phyloP scores from a whole-genome alignment of 108 stramenopile species.

The Ochromonas danica region DNA sequence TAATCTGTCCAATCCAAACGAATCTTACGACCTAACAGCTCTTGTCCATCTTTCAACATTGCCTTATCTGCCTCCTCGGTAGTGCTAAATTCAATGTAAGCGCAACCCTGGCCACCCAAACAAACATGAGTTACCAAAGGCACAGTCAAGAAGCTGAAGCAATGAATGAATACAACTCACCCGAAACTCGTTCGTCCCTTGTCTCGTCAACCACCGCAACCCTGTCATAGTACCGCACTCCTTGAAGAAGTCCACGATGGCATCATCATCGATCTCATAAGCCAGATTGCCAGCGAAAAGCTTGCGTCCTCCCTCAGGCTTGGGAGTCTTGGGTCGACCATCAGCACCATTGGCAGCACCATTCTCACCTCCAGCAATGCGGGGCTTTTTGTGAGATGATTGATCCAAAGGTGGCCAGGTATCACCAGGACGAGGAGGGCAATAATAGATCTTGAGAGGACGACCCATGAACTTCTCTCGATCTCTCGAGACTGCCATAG shows the following conservation, averaged over 20 bases:
- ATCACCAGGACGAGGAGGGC: conserved; percentile 75
- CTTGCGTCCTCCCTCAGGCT: conserved; percentile 51
- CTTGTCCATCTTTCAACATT: conserved; percentile 18
- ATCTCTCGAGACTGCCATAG: conserved; percentile 55
- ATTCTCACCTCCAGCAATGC: conserved; percentile 51
- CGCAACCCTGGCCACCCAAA: conserved; percentile 70
- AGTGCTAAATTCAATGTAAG: conserved; percentile 39
- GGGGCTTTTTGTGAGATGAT: conserved; percentile 63
- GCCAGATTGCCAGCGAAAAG: conserved; percentile 86
- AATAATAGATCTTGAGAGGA: conserved; percentile 86
- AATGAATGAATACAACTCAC: not conserved
- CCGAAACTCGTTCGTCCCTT: conserved; percentile 80
- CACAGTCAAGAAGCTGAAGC: no score
- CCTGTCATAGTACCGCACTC: conserved; percentile 68
- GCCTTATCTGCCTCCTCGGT: conserved; percentile 39
- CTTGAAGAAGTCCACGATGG: conserved; percentile 64
- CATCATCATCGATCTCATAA: conserved; percentile 83
- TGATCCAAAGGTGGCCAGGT: conserved; percentile 64
- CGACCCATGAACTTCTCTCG: conserved; percentile 76
- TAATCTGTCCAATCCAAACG: no score
- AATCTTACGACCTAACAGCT: conserved; percentile 28
- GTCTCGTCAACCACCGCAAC: conserved; percentile 85
- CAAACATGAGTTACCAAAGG: no score
- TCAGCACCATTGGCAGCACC: conserved; percentile 59
- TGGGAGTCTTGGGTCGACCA: conserved; percentile 26